Base-by-base conservation (phyloP, 2,329 filamentous ascomycete species). In the Paraconiothyrium sp. region DNA sequence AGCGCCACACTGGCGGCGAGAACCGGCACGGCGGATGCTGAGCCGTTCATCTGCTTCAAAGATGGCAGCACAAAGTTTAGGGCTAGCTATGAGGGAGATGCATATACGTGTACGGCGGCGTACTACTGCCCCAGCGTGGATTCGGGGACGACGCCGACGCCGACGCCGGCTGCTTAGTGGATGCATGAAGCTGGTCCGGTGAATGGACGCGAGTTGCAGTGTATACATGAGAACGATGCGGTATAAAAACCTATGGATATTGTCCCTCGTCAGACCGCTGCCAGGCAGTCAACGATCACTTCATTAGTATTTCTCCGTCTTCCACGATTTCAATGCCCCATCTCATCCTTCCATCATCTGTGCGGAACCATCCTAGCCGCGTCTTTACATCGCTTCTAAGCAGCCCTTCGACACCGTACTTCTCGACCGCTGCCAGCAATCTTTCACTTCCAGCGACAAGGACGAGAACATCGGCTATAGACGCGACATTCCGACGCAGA, bases 1-100 rank as follows among this genome's bases (percentile, higher is more conserved):
- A 62, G 65, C 56, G 68, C 48, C 46, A 60, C 49, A 24, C 37
- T 70, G 58, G 59, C 57, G 27, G 55, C 30, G 16, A 51, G 37
- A 4, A 13, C 11, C 9, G 39, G 35, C 3, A 32, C 13, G 14
- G 22, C 41, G 9, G 39, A 27, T 8, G 32, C 3, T 6, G 66
- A 70, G 44, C 61, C 57, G 16, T 69, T 67, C 62, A 52, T 65
- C 6, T 70, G 68, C 51, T 70, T 70, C 43, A 66, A 62, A 49
- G 68, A 70, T 61, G 66, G 64, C 8, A 49, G 24, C 14, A 65
- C 63, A 0, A 64, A 64, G 49, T 65, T 68, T 46, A 50, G 24
- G 52, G 51, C 61, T 32, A 63, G 2, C 16, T 44, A 59, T 51
- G 64, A 68, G 1, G 27, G 22, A 7, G 64, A 67, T 13, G 10